Conservation (phyloP, 352 stramenopile species). For the Pythium grandisporangium region DNA sequence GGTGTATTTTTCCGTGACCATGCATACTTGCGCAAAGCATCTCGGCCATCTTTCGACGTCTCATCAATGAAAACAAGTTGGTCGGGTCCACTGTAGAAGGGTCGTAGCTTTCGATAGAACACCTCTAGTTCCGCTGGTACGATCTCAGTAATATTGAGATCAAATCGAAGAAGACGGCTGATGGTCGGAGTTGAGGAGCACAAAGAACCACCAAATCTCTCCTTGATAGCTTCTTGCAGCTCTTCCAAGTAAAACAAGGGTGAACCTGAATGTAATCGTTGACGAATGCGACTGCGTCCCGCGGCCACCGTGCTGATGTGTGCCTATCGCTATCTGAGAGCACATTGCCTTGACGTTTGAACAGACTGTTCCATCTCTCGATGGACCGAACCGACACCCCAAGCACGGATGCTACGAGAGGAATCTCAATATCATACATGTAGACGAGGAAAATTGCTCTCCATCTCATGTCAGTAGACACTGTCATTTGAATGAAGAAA, state of each 20-base stretch:
- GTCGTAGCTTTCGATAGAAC: slow-evolving; percentile 1
- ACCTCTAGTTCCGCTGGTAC: too few relatives aligned
- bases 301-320: too few relatives aligned
- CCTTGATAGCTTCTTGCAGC: slow-evolving; percentile 5
- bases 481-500: slow-evolving; percentile 4
- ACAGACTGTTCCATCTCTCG: too few relatives aligned
- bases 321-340: too few relatives aligned
- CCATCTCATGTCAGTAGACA: slow-evolving; percentile 11
- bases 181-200: slow-evolving; percentile 9
- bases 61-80: slow-evolving; percentile 13
- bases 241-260: slow-evolving; percentile 21
- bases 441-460: slow-evolving; percentile 9
- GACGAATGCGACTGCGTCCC: slow-evolving; percentile 2
- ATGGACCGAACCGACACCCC: too few relatives aligned
- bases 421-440: slow-evolving; percentile 9
- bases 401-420: slow-evolving; percentile 1
- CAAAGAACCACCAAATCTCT: background rate
- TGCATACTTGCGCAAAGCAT: slow-evolving; percentile 5
- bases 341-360: too few relatives aligned
- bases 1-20: slow-evolving; percentile 5
- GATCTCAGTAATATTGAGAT: slow-evolving; percentile 9
- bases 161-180: slow-evolving; percentile 13
- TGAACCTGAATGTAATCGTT: slow-evolving; percentile 9
- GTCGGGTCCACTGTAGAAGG: slow-evolving; percentile 13
- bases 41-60: slow-evolving; percentile 11